Evolutionary conservation across 495 filamentous ascomycete genomes (phyloP).

Genomic region (Penicillium lagena): DNA sequence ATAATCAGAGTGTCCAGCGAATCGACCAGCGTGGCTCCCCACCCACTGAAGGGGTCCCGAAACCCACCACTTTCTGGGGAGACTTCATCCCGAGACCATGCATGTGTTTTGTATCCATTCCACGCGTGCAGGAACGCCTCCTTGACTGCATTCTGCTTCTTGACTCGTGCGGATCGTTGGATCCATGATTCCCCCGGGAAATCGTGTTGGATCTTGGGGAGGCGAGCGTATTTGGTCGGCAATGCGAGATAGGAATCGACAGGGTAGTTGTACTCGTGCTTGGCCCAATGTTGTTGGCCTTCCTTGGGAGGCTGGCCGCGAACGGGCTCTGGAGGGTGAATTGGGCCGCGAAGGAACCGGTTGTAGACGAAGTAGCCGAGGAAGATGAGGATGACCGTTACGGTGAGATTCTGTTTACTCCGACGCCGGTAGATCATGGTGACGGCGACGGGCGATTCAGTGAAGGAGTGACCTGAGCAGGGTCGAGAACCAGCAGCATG

Average conservation of each 20-base stretch:
- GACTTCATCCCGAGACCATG: conserved; percentile 77
- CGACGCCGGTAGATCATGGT: too few species aligned
- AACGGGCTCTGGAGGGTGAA: too few species aligned
- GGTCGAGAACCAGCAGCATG: too few species aligned
- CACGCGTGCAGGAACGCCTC: conserved; percentile 65
- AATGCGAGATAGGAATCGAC: conserved; percentile 43
- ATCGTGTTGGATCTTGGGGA: conserved; percentile 46
- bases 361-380: too few species aligned
- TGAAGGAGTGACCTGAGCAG: too few species aligned
- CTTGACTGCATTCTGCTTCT: conserved; percentile 54
- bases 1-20: conserved; percentile 57
- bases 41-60: conserved; percentile 52
- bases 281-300: conserved; percentile 33
- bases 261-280: conserved; percentile 40
- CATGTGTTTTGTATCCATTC: conserved; percentile 67
- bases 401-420: too few species aligned
- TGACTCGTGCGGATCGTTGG: conserved; percentile 29
- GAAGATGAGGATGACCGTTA: too few species aligned
- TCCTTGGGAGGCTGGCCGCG: background rate
- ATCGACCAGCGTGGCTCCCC: conserved; percentile 56
- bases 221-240: conserved; percentile 34
- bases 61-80: conserved; percentile 53
- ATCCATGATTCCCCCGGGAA: conserved; percentile 40
- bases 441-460: too few species aligned
- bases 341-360: too few species aligned